Conservation (phyloP, 2,329 filamentous ascomycete genomes). For the Penicillium expansum region DNA sequence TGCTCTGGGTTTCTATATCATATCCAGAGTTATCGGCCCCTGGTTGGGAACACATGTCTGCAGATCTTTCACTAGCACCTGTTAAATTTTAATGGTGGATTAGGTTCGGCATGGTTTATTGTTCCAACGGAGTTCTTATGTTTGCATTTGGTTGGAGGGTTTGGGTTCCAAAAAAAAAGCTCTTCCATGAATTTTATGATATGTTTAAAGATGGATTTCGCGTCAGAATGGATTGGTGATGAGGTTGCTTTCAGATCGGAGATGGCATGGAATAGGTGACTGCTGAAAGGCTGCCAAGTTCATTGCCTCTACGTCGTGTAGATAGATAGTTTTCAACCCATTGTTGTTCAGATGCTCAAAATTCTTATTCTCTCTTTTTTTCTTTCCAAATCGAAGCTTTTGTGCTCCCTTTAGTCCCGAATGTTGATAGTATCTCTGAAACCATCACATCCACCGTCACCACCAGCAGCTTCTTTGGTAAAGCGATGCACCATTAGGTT, state of each 20-base stretch:
- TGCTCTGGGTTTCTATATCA: neutral
- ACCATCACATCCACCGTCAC: too few species aligned
- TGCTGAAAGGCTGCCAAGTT: neutral
- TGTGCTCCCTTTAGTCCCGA: too few species aligned
- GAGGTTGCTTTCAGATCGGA: neutral
- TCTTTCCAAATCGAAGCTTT: too few species aligned
- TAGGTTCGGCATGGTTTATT: constrained; percentile 8
- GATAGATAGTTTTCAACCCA: neutral
- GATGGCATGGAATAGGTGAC: constrained; percentile 1
- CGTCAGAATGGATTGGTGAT: neutral
- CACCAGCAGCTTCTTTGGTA: too few species aligned
- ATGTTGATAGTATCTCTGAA: too few species aligned
- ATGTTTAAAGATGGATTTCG: constrained; percentile 5
- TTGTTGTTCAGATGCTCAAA: neutral
- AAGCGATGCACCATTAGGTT: too few species aligned
- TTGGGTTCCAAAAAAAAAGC: constrained; percentile 11
- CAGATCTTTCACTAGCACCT: constrained; percentile 9
- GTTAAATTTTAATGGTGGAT: constrained; percentile 10
- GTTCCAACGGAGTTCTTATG: constrained; percentile 11
- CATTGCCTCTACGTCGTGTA: constrained; percentile 1
- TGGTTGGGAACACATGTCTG: constrained; percentile 3
- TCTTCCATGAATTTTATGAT: constrained; percentile 12
- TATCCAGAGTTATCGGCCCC: constrained; percentile 1
- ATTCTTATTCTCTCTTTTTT: neutral
- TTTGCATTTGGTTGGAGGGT: constrained; percentile 12